Evolutionary conservation across 2,329 filamentous ascomycete genomes (phyloP).

Genomic region (Arthroderma sp.): DNA sequence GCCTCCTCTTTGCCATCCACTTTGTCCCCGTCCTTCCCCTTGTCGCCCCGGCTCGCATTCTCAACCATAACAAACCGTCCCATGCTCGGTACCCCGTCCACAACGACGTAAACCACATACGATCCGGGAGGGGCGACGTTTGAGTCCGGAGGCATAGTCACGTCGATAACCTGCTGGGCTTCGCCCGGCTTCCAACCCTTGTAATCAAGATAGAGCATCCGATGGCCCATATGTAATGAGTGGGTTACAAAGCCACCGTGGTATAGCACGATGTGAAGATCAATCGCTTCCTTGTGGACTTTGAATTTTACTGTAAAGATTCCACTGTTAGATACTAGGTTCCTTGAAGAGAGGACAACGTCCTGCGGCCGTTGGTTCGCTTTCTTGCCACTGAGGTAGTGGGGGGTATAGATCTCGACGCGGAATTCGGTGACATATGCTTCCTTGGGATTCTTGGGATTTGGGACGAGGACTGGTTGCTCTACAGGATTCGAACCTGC

Average conservation of each 20-base stretch:
- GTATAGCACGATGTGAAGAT: constrained; percentile 42
- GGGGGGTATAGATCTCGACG: constrained; percentile 50
- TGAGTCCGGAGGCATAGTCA: constrained; percentile 44
- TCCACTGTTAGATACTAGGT: constrained; percentile 34
- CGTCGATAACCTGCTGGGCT: constrained; percentile 36
- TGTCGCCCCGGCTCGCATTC: not conserved
- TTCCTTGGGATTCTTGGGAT: constrained; percentile 31
- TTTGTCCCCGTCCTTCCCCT: not conserved
- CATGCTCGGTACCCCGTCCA: constrained; percentile 43
- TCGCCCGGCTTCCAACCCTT: constrained; percentile 36
- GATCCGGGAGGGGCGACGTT: constrained; percentile 48
- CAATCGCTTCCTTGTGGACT: constrained; percentile 31
- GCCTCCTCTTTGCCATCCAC: not conserved
- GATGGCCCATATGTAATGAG: constrained; percentile 49
- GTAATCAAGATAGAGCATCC: constrained; percentile 44
- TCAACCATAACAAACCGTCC: constrained; percentile 39
- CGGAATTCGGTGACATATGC: constrained; percentile 48
- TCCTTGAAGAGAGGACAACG: constrained; percentile 35
- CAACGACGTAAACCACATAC: constrained; percentile 48
- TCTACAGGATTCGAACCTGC: constrained; percentile 51
- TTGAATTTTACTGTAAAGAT: constrained; percentile 41
- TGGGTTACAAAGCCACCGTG: constrained; percentile 52
- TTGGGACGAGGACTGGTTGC: constrained; percentile 40
- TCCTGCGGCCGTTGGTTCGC: constrained; percentile 38
- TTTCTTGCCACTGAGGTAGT: constrained; percentile 45